Conservation (phyloP, 1,284 basidiomycete species). For the Sanghuangporus baumii region DNA sequence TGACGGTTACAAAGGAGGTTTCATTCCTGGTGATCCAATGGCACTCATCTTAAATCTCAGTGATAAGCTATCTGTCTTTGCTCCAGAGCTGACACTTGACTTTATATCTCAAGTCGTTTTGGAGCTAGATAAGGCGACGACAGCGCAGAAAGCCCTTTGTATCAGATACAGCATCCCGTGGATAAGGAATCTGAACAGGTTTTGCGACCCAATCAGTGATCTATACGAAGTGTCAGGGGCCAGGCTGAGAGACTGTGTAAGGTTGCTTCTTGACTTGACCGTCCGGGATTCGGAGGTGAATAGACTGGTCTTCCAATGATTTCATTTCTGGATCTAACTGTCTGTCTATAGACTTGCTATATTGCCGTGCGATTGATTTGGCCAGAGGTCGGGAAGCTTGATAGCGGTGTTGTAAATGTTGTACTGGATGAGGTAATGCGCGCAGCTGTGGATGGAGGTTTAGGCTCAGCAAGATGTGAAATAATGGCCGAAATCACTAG, state of each 20-base stretch:
- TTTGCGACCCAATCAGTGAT: constrained; percentile 61
- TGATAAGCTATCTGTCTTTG: constrained; percentile 64
- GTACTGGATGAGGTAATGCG: constrained; percentile 76
- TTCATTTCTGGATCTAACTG: constrained; percentile 14
- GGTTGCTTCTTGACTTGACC: constrained; percentile 71
- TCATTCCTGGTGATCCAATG: constrained; percentile 67
- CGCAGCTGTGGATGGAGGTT: constrained; percentile 74
- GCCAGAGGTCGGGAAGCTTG: constrained; percentile 66
- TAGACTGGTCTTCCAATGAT: background rate
- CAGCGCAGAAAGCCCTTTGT: constrained; percentile 59
- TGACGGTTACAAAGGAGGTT: constrained; percentile 43
- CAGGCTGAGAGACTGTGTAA: constrained; percentile 71
- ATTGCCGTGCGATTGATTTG: constrained; percentile 72
- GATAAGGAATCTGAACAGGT: constrained; percentile 74
- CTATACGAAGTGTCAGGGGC: constrained; percentile 67
- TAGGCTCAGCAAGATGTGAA: constrained; percentile 72
- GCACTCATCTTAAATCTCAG: constrained; percentile 64
- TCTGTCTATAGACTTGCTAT: constrained; percentile 49
- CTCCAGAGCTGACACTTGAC: constrained; percentile 79
- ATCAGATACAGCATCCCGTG: constrained; percentile 82
- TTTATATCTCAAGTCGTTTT: constrained; percentile 79
- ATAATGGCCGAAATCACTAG: constrained; percentile 70
- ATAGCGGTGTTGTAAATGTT: constrained; percentile 60
- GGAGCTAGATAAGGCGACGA: constrained; percentile 49
- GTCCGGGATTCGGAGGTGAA: constrained; percentile 62